A percentile compares a stretch with the other conserved stretches of the same genome.
phyloP scores from a whole-genome alignment of 108 stramenopile genomes.

The Discostella pseudostelligera region DNA sequence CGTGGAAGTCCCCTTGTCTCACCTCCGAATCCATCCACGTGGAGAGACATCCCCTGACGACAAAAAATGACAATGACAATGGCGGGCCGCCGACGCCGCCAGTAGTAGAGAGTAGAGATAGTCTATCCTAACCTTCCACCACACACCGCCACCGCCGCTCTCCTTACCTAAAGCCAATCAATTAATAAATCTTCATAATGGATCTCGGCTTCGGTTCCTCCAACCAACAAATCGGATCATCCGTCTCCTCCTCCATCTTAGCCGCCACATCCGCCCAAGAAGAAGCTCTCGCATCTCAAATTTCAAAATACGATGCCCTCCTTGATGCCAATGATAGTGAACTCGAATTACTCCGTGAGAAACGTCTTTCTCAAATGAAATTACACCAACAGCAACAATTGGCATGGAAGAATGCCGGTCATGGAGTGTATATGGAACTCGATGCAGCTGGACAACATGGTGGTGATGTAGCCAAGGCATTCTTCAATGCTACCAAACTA shows the following conservation, averaged over 20 bases:
- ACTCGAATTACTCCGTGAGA: conserved; percentile 84
- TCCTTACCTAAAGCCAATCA: too few relatives aligned
- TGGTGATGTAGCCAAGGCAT: conserved; percentile 75
- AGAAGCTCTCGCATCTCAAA: conserved; percentile 56
- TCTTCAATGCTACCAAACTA: conserved; percentile 91
- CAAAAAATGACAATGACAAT: too few relatives aligned
- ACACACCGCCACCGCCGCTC: too few relatives aligned
- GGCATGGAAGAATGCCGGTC: conserved; percentile 77
- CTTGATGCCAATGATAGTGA: conserved; percentile 86
- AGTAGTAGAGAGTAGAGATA: too few relatives aligned
- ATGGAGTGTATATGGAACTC: conserved; percentile 85
- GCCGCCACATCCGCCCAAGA: conserved; percentile 65
- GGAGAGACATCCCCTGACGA: too few relatives aligned
- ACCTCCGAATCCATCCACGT: too few relatives aligned
- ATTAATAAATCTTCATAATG: too few relatives aligned
- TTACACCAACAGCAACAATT: conserved; percentile 56
- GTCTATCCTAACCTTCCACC: too few relatives aligned
- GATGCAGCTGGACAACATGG: conserved; percentile 44
- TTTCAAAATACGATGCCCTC: conserved; percentile 75
- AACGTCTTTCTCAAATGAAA: conserved; percentile 78
- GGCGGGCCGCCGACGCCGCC: too few relatives aligned
- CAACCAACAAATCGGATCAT: conserved; percentile 74
- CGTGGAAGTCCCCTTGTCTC: too few relatives aligned
- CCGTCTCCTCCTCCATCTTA: conserved; percentile 57
- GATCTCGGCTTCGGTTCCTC: conserved; percentile 80